Conservation (phyloP, 306 rosid genomes). For the Morella rubra region DNA sequence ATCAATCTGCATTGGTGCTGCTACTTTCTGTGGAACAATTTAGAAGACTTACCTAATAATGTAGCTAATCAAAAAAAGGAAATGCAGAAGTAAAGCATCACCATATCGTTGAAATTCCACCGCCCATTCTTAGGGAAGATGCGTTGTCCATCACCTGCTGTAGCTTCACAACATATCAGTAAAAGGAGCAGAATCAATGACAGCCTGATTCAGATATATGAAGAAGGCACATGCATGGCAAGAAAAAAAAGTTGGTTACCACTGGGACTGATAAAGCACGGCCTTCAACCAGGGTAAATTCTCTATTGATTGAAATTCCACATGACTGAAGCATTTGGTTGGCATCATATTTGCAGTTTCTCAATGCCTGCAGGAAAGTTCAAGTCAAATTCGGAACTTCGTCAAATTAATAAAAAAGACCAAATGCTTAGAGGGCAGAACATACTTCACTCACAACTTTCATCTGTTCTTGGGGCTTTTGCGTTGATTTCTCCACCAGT, state of each 20-base stretch:
- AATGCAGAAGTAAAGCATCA: conserved; percentile 4
- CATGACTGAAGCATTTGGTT: conserved; percentile 73
- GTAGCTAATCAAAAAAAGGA: not conserved
- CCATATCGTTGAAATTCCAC: conserved; percentile 93
- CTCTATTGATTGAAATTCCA: conserved; percentile 49
- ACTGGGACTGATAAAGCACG: conserved; percentile 82
- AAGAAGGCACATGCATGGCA: not conserved
- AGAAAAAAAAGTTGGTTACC: conserved; percentile 39
- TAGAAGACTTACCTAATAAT: too few species aligned
- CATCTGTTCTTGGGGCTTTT: conserved; percentile 91
- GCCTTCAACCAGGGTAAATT: conserved; percentile 80
- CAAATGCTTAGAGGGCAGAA: not conserved
- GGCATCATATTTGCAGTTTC: conserved; percentile 57
- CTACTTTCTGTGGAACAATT: conserved; percentile 51
- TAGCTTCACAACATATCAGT: not conserved
- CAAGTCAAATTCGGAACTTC: not conserved
- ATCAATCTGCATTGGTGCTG: conserved; percentile 53
- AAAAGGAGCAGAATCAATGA: too few species aligned
- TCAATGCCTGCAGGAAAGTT: conserved; percentile 54
- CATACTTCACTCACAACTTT: conserved; percentile 60
- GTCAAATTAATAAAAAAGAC: too few species aligned
- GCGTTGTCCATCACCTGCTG: conserved; percentile 75
- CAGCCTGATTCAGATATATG: too few species aligned
- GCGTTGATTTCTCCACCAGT: conserved; percentile 85
- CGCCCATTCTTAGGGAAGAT: conserved; percentile 81